Conservation (phyloP, 495 filamentous ascomycete genomes). For the Penicillium salamii region DNA sequence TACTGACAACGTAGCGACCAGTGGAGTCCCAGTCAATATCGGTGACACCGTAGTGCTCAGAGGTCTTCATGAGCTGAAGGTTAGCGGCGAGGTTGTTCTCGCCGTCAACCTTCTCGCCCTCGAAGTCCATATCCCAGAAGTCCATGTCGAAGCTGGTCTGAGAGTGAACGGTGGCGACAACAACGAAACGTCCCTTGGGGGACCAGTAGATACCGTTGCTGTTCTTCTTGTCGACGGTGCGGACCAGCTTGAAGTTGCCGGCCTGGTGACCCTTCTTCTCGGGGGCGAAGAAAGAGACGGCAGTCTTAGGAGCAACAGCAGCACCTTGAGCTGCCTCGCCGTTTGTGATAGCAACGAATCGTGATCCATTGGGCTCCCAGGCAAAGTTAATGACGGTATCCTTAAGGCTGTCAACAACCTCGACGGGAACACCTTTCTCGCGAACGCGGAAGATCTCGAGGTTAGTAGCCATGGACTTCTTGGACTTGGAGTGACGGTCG, state of each 20-base stretch:
- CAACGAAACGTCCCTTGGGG: constrained; percentile 91
- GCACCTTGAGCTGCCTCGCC: constrained; percentile 75
- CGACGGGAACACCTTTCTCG: constrained; percentile 96
- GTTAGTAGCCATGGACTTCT: constrained; percentile 95
- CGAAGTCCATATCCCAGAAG: constrained; percentile 96
- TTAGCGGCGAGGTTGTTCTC: constrained; percentile 96
- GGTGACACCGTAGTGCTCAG: constrained; percentile 95
- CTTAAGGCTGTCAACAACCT: constrained; percentile 95
- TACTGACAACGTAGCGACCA: constrained; percentile 87
- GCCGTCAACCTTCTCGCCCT: constrained; percentile 88
- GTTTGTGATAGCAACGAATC: constrained; percentile 96
- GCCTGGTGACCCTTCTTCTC: constrained; percentile 81
- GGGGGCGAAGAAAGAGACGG: constrained; percentile 92
- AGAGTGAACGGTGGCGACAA: constrained; percentile 88
- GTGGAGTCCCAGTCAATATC: constrained; percentile 98
- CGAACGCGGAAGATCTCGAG: constrained; percentile 95
- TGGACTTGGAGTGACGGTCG: constrained; percentile 96
- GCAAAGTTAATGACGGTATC: constrained; percentile 98
- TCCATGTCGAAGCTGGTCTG: constrained; percentile 92
- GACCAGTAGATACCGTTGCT: constrained; percentile 99
- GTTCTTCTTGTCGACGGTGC: constrained; percentile 96
- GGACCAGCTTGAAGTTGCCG: constrained; percentile 93
- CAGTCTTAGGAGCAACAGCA: constrained; percentile 88
- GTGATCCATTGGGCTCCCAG: constrained; percentile 96
- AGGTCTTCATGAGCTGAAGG: constrained; percentile 85